Base-by-base conservation (phyloP, 176 grass and related monocot genomes). In the Bonia amplexicaulis region DNA sequence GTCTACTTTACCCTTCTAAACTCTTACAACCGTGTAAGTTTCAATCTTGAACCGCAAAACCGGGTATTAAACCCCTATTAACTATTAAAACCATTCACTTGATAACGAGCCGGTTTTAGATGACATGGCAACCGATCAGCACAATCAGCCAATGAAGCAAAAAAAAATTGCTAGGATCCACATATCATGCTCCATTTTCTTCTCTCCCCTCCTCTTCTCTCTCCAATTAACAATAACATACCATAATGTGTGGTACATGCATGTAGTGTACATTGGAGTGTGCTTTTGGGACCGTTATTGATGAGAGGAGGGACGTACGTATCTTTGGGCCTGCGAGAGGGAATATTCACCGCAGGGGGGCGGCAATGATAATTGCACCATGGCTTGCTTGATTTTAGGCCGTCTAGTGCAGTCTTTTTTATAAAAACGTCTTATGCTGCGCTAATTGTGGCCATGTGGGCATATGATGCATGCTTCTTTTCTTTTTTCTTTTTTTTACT, bases 291-390 rank as follows among this genome's bases (percentile, higher is more conserved):
- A 33, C 63, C 74, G 64, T 79, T 85, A 85, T 13, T 14, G 23
- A 37, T 3, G 42, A 53, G 71, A 13, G 20, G 59, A 84, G 8
- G 31, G 12, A 85, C 27, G 67, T 46, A 66, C 20, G 12, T 45
- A 55, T 85, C 48, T 31, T 74, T 80, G 29, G 69, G 45, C 12
- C 48, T 81, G 63, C 63, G 25, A 55, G 61, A 54, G 25, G 33
- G 78, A 76, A 86, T 86, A 82, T 86, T 64, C 72, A 86, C 39
- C 6, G 12, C 53, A 76, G 53, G 35, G 81, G 16, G 22, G 73
- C 84, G 79, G 79, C 79, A 73, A 90, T 87, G 37, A 90, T 90
- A 61, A 5, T n/a, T 12, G 79, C 79, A 71, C 22, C 81, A 77
- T 14, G 77, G 69, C 70, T 10, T 46, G 81, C 81, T 66, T 58